A percentile compares a stretch with the other conserved stretches of the same genome.
Conservation (phyloP, 371 early-diverging fungal genomes). For the Apophysomyces sp. region DNA sequence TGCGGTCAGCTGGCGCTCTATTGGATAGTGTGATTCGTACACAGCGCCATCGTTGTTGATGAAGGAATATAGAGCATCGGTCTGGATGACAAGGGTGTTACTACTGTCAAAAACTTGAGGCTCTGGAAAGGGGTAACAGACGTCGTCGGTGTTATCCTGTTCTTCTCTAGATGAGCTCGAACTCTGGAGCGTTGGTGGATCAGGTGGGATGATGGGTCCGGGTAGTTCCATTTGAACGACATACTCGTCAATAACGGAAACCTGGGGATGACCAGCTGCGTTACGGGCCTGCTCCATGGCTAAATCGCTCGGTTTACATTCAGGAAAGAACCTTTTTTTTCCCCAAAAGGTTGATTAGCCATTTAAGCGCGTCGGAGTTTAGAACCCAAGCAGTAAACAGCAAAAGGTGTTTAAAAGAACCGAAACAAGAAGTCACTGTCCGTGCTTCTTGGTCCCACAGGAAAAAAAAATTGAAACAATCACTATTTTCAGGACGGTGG, state of each 20-base stretch:
- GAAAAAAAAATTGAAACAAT: background rate
- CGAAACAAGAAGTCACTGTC: background rate
- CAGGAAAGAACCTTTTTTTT: background rate
- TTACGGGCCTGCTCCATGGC: background rate
- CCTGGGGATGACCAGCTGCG: background rate
- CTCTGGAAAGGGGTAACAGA: background rate
- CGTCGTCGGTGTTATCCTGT: background rate
- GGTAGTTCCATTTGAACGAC: background rate
- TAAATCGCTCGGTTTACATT: background rate
- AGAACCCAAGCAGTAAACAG: background rate
- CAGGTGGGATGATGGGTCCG: background rate
- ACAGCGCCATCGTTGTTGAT: background rate
- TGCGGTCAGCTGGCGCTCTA: conserved; percentile 18
- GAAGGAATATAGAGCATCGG: background rate
- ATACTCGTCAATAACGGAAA: background rate
- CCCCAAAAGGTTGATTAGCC: background rate
- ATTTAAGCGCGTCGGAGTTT: conserved; percentile 3
- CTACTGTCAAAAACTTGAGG: background rate
- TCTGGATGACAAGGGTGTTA: background rate
- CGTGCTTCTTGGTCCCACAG: background rate
- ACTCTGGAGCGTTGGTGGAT: background rate
- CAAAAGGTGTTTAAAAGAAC: background rate
- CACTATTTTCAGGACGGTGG: no score
- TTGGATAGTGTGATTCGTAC: background rate
- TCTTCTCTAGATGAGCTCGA: background rate